These are phyloP conservation scores for Aspergillus panamensis DNA, from an alignment of 495 filamentous ascomycete genomes.

Conservation along the genomic window DNA sequence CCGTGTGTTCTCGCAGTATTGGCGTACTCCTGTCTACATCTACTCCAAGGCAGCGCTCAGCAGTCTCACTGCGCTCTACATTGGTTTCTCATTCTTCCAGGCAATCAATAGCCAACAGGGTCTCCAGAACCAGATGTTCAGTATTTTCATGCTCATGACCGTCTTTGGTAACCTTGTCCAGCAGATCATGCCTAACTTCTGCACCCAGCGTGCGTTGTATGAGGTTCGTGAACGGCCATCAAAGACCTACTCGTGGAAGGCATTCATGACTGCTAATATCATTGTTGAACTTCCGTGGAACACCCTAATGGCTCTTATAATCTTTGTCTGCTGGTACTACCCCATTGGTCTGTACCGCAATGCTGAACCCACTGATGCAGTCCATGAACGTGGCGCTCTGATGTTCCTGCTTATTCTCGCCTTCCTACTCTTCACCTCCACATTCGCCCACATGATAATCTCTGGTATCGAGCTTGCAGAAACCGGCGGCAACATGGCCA, in stretches of 20 bases:
- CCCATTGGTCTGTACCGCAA: slow-evolving; percentile 61
- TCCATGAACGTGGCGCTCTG: slow-evolving; percentile 52
- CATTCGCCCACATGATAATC: slow-evolving; percentile 65
- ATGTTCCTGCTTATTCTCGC: slow-evolving; percentile 56
- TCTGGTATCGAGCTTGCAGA: slow-evolving; percentile 60
- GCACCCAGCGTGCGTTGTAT: slow-evolving; percentile 64
- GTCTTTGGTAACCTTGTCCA: slow-evolving; percentile 78
- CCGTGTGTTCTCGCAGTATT: slow-evolving; percentile 57
- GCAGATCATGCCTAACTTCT: slow-evolving; percentile 74
- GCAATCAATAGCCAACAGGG: slow-evolving; percentile 71
- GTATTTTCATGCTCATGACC: slow-evolving; percentile 83
- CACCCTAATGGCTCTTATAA: slow-evolving; percentile 59
- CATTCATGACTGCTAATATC: slow-evolving; percentile 67
- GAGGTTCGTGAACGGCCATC: slow-evolving; percentile 67
- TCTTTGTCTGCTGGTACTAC: slow-evolving; percentile 67
- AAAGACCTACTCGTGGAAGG: slow-evolving; percentile 73
- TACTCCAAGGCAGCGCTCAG: slow-evolving; percentile 57
- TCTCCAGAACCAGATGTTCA: slow-evolving; percentile 87
- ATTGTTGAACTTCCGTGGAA: slow-evolving; percentile 73
- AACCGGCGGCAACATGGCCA: slow-evolving; percentile 58
- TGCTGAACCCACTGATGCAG: slow-evolving; percentile 40
- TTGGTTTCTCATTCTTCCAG: slow-evolving; percentile 88
- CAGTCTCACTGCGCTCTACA: slow-evolving; percentile 60
- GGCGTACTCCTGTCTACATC: slow-evolving; percentile 58
- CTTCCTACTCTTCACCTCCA: slow-evolving; percentile 58